Percentiles rank a stretch among this genome's conserved stretches.
phyloP scores from a whole-genome alignment of 345 rosid genomes.

The Euphorbia peplus region DNA sequence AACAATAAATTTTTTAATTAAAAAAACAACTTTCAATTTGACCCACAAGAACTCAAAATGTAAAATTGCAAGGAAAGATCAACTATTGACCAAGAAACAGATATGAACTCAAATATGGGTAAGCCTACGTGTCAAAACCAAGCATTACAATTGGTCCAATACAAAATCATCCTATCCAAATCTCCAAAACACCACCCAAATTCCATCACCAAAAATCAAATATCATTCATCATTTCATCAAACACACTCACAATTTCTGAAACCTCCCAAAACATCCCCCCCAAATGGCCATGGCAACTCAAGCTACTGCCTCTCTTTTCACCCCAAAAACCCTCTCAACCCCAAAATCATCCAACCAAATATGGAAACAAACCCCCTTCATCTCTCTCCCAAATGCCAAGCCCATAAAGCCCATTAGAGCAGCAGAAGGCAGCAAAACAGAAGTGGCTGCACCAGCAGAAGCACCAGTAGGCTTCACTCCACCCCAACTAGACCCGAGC shows the following conservation, averaged over 20 bases:
- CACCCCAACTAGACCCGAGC: constrained; percentile 72
- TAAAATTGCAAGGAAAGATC: not conserved
- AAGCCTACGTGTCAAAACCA: constrained; percentile 32
- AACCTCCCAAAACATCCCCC: not conserved
- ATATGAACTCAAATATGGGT: constrained; percentile 9
- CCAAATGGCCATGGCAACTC: constrained; percentile 56
- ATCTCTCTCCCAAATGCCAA: not conserved
- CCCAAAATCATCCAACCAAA: constrained; percentile 41
- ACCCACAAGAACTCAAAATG: not conserved
- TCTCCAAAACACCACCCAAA: constrained; percentile 22
- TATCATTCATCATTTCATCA: not conserved
- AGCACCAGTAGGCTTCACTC: constrained; percentile 86
- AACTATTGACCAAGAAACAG: not conserved
- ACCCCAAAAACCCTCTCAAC: constrained; percentile 47
- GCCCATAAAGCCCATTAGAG: constrained; percentile 25
- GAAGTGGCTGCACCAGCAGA: constrained; percentile 25
- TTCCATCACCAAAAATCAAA: not conserved
- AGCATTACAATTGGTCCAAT: constrained; percentile 42
- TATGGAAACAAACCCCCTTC: constrained; percentile 39
- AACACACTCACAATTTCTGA: no score
- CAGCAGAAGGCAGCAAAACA: constrained; percentile 29
- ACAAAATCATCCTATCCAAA: constrained; percentile 47
- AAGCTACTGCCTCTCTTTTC: constrained; percentile 52
- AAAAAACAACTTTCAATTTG: no score
- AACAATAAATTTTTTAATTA: no score